Conservation (phyloP, 2,329 filamentous ascomycete species). For the Aspergillus bombycis region DNA sequence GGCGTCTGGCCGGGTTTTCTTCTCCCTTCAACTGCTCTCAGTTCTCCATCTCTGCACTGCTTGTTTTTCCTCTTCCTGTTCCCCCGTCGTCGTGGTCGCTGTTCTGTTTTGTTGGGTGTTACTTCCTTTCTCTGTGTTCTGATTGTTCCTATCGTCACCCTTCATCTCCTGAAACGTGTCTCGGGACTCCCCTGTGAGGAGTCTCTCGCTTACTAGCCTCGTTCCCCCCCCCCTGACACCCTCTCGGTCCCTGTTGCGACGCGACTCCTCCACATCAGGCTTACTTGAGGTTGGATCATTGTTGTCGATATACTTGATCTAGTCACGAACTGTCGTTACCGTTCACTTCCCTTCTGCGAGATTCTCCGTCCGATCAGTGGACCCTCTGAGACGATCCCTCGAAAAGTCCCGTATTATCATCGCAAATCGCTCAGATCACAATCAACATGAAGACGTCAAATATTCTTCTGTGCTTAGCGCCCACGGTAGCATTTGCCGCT, state of each 20-base stretch:
- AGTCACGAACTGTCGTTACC: constrained; percentile 3
- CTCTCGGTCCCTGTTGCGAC: not conserved
- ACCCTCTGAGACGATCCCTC: not conserved
- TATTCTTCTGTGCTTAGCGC: constrained; percentile 23
- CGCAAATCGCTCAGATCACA: not conserved
- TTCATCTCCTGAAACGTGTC: constrained; percentile 1
- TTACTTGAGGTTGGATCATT: not conserved
- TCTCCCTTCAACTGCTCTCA: constrained; percentile 2
- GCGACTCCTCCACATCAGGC: not conserved
- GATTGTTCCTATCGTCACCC: not conserved
- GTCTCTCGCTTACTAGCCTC: constrained; percentile 7
- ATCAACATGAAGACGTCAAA: constrained; percentile 23
- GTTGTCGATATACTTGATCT: not conserved
- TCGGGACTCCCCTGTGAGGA: constrained; percentile 4
- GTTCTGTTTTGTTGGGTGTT: not conserved
- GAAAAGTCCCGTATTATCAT: not conserved
- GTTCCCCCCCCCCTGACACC: constrained; percentile 4
- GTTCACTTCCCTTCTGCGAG: not conserved
- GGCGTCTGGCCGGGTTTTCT: constrained; percentile 20
- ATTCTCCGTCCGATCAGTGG: not conserved
- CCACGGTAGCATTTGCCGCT: constrained; percentile 27
- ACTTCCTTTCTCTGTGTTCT: not conserved
- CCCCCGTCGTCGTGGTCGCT: constrained; percentile 1
- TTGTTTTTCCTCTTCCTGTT: constrained; percentile 2
- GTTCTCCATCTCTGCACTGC: constrained; percentile 1